These are phyloP conservation scores for Turritis glabra DNA, from an alignment of 345 rosid species.

Conservation along the genomic window DNA sequence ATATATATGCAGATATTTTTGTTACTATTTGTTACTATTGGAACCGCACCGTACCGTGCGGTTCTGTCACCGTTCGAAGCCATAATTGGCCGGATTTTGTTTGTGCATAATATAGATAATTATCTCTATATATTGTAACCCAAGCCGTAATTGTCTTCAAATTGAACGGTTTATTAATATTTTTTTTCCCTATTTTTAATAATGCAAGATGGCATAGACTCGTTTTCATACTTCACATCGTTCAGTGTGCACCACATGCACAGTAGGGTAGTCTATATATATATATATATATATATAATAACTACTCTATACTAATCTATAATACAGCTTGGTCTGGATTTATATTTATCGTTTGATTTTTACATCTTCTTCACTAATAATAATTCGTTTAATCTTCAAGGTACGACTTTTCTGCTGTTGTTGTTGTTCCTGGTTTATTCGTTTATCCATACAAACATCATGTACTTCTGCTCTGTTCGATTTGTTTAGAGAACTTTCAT, in stretches of 20 bases:
- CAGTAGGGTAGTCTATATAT: background rate
- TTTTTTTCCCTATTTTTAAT: too few species aligned
- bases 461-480: background rate
- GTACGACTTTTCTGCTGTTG: background rate
- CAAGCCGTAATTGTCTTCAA: too few species aligned
- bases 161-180: too few species aligned
- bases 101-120: too few species aligned
- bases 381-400: background rate
- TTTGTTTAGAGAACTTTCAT: background rate
- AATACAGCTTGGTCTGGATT: background rate
- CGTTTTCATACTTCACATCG: background rate
- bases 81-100: too few species aligned
- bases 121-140: too few species aligned
- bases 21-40: too few species aligned
- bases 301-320: background rate
- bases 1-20: too few species aligned
- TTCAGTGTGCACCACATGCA: conserved; percentile 5
- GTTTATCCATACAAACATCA: background rate
- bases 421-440: background rate
- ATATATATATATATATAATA: too few species aligned
- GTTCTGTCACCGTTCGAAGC: too few species aligned
- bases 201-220: background rate
- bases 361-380: background rate
- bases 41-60: too few species aligned
- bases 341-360: background rate